Evolutionary conservation across 805 yeast species (phyloP).

Genomic region (Pichia insulana): DNA sequence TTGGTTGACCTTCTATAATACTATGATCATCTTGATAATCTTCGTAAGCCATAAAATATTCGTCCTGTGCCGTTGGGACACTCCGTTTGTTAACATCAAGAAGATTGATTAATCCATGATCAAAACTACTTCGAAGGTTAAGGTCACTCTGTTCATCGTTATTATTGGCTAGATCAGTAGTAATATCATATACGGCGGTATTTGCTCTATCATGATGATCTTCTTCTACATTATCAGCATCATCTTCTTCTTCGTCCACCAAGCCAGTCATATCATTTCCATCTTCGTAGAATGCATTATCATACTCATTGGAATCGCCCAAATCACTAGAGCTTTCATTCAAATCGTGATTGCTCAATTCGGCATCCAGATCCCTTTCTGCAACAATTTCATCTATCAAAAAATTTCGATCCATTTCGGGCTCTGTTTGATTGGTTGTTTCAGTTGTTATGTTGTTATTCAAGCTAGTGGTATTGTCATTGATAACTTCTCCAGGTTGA

Average conservation of each 20-base stretch:
- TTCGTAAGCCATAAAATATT: constrained; percentile 29
- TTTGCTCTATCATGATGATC: constrained; percentile 18
- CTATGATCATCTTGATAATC: constrained; percentile 31
- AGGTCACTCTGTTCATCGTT: constrained; percentile 8
- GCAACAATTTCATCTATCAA: constrained; percentile 1
- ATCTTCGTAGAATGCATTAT: constrained; percentile 21
- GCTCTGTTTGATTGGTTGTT: constrained; percentile 3
- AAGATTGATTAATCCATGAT: constrained; percentile 1
- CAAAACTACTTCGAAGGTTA: neutral
- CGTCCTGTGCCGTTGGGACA: constrained; percentile 13
- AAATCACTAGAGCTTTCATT: constrained; percentile 18
- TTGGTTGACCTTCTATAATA: constrained; percentile 9
- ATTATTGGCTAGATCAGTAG: constrained; percentile 8
- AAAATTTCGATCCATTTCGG: neutral
- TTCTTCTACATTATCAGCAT: constrained; percentile 22
- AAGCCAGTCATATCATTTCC: constrained; percentile 16
- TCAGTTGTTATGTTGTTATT: constrained; percentile 15
- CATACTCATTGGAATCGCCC: constrained; percentile 1
- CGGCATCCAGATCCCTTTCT: constrained; percentile 38
- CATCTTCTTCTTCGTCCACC: neutral
- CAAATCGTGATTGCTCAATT: constrained; percentile 34
- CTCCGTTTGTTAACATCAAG: neutral
- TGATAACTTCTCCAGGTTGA: constrained; percentile 4
- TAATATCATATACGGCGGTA: constrained; percentile 12
- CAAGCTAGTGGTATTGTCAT: constrained; percentile 10